Conservation (phyloP, 768 basidiomycete genomes). For the Russula brevipes region DNA sequence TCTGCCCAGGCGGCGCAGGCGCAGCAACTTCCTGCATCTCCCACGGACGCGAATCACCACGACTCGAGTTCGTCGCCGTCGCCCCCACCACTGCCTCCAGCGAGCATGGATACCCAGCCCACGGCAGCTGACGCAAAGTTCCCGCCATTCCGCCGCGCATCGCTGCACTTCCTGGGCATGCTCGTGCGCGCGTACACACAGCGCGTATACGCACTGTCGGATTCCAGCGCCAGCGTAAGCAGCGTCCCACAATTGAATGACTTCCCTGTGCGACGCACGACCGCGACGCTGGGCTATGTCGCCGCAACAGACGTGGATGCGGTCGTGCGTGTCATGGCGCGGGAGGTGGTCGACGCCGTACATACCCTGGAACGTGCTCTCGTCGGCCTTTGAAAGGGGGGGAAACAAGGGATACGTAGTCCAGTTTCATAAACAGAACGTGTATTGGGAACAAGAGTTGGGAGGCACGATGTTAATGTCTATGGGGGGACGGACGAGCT, state of each 20-base stretch:
- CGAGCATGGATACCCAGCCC: conserved; percentile 52
- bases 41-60: background rate
- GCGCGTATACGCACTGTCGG: conserved; percentile 37
- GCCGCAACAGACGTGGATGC: conserved; percentile 21
- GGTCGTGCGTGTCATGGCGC: conserved; percentile 24
- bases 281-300: conserved; percentile 22
- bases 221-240: background rate
- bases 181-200: conserved; percentile 57
- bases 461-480: background rate
- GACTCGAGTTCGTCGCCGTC: background rate
- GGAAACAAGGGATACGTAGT: background rate
- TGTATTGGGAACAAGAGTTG: background rate
- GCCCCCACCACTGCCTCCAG: background rate
- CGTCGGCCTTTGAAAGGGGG: conserved; percentile 5
- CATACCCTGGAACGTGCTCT: conserved; percentile 14
- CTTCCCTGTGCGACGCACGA: conserved; percentile 18
- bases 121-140: conserved; percentile 56
- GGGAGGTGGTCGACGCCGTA: conserved; percentile 22
- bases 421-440: background rate
- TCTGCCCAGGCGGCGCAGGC: conserved; percentile 13
- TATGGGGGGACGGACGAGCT: background rate
- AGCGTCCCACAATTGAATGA: background rate
- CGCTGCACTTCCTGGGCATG: conserved; percentile 72
- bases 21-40: background rate
- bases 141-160: conserved; percentile 79